Evolutionary conservation across 129 eudicot genomes (phyloP), one percentile per base, ranked within the genome.

Genomic region (Ambrosia trifida): DNA sequence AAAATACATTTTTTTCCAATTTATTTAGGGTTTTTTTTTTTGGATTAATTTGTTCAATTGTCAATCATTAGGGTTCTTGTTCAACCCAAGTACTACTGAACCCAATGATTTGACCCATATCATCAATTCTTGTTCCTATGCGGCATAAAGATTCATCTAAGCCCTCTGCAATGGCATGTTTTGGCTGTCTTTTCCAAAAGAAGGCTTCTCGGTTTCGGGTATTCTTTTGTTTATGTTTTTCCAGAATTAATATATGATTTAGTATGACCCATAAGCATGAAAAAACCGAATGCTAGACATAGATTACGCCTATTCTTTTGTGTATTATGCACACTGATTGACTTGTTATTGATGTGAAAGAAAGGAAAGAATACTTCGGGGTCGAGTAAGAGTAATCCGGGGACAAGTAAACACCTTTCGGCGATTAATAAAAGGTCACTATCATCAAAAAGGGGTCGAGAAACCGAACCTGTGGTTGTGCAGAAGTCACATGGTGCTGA

Each of bases 101-200:
- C 63, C 75, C n/a, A 16, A 68, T 73, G 70, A 43, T 73, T 44
- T 73, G 66, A 57, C 69, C 66, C 35, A 47, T 18, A 47, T 74
- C 11, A 57, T 38, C 31, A 1, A 57, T 59, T 49, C 51, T 2
- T 35, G 43, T 68, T 40, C 7, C 49, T 17, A 46, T 40, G 38
- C 49, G 49, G 47, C 41, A 45, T 17, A 52, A n/a, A 4, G 58
- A 46, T 72, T 58, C 56, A 7, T 64, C 31, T 13, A 53, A 64
- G 68, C 54, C 61, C 28, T 76, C 50, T 33, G 82, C 68, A 45
- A 86, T 86, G 91, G 64, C 88, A 11, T 81, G 85, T 61, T 87
- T 80, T 11, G 80, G 86, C 24, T 86, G 83, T 56, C 62, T 87
- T 47, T 87, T 79, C 50, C 79, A 73, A 49, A 87, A 76, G 84